Conservation (phyloP, 441 rosid genomes). For the Croton setiger region DNA sequence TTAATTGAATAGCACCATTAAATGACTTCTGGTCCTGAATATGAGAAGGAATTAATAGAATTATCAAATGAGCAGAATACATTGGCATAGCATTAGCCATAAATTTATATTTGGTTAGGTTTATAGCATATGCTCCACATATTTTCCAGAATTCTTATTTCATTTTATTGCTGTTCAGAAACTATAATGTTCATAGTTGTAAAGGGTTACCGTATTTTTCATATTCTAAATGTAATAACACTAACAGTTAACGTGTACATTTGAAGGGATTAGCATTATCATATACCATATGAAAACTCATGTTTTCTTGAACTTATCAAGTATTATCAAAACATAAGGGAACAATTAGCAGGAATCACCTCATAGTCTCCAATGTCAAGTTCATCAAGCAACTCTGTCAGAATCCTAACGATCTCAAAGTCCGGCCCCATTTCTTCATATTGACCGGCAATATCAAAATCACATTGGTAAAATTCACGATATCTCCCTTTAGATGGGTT, state of each 20-base stretch:
- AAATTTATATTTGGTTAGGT: background rate
- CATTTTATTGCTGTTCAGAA: background rate
- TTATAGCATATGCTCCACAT: background rate
- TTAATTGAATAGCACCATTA: background rate
- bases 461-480: constrained; percentile 96
- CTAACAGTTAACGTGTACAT: background rate
- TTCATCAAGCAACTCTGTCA: constrained; percentile 81
- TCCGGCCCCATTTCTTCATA: constrained; percentile 94
- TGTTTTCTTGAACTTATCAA: too few species aligned
- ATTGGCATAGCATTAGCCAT: background rate
- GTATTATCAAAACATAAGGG: background rate
- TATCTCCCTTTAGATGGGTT: constrained; percentile 94
- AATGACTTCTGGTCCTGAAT: constrained; percentile 5
- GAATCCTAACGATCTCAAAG: constrained; percentile 67
- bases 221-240: background rate
- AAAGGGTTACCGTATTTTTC: background rate
- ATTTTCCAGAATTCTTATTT: constrained; percentile 3
- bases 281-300: too few species aligned
- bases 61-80: background rate
- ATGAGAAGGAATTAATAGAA: background rate
- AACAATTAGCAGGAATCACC: constrained; percentile 35
- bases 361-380: constrained; percentile 79
- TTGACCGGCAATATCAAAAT: constrained; percentile 90
- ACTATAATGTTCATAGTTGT: background rate
- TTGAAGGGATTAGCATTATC: background rate